Evolutionary conservation across 192 early-diverging fungal genomes (phyloP).

Genomic region (Backusella macrospora): DNA sequence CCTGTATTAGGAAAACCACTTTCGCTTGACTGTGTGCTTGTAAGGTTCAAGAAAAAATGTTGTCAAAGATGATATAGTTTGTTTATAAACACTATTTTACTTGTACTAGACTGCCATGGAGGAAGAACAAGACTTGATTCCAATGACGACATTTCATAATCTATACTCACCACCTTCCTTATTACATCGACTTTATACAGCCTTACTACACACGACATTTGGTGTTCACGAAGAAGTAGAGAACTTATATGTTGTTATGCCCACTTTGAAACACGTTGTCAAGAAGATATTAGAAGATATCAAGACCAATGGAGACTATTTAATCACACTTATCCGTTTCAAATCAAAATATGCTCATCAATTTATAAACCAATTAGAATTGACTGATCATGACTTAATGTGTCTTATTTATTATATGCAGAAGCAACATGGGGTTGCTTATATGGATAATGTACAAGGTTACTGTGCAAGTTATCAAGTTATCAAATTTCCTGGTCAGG

Average conservation of each 20-base stretch:
- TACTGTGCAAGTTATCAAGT: slow-evolving; percentile 18
- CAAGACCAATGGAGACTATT: neutral
- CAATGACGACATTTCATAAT: slow-evolving; percentile 7
- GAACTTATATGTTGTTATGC: neutral
- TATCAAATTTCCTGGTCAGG: slow-evolving; percentile 23
- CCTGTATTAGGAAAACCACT: slow-evolving; percentile 26
- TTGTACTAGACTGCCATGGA: slow-evolving; percentile 12
- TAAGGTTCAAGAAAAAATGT: too few relatives aligned
- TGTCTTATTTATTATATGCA: slow-evolving; percentile 39
- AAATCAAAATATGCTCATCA: neutral
- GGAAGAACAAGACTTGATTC: slow-evolving; percentile 17
- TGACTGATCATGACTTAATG: slow-evolving; percentile 34
- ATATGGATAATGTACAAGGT: slow-evolving; percentile 26
- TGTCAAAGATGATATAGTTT: neutral
- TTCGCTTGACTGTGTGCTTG: slow-evolving; percentile 20
- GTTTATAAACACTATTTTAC: neutral
- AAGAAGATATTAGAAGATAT: neutral
- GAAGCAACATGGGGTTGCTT: slow-evolving; percentile 7
- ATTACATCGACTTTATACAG: neutral
- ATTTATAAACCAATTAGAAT: neutral
- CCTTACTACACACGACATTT: neutral
- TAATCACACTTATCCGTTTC: slow-evolving; percentile 24
- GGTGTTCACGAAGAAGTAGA: neutral
- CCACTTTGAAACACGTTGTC: neutral
- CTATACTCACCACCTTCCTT: slow-evolving; percentile 13